Evolutionary conservation across 805 yeast species (phyloP).

Genomic region (Lipomyces spencermartinsiae): DNA sequence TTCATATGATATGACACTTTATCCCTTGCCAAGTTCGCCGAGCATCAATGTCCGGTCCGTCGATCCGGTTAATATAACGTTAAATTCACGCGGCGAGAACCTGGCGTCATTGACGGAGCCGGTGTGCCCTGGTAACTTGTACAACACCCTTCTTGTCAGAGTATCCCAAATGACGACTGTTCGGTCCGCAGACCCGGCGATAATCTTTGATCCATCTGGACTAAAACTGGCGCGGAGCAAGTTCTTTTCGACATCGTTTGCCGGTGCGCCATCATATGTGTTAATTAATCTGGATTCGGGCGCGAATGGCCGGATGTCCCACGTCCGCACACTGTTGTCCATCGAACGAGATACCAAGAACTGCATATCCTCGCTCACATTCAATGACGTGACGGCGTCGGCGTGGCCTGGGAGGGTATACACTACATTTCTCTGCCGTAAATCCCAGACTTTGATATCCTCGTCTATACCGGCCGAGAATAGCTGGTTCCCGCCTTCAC

Average conservation of each 20-base stretch:
- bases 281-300: slow-evolving; percentile 42
- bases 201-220: slow-evolving; percentile 48
- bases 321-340: slow-evolving; percentile 63
- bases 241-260: slow-evolving; percentile 55
- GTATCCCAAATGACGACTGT: slow-evolving; percentile 67
- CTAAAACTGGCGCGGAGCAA: slow-evolving; percentile 57
- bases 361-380: slow-evolving; percentile 56
- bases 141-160: slow-evolving; percentile 54
- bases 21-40: slow-evolving; percentile 36
- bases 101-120: slow-evolving; percentile 69
- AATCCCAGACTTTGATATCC: slow-evolving; percentile 63
- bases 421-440: slow-evolving; percentile 50
- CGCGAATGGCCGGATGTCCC: slow-evolving; percentile 58
- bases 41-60: slow-evolving; percentile 38
- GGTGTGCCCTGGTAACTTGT: slow-evolving; percentile 63
- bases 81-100: slow-evolving; percentile 52
- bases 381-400: slow-evolving; percentile 62
- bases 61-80: slow-evolving; percentile 43
- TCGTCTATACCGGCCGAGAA: slow-evolving; percentile 76
- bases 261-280: slow-evolving; percentile 63
- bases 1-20: not conserved
- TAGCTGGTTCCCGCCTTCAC: slow-evolving; percentile 51
- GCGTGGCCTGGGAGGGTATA: slow-evolving; percentile 57
- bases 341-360: slow-evolving; percentile 59
- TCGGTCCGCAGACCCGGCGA: slow-evolving; percentile 69